Evolutionary conservation across 2,329 filamentous ascomycete species (phyloP), one percentile per base, ranked within the genome.

Genomic region (Zalaria sp.): DNA sequence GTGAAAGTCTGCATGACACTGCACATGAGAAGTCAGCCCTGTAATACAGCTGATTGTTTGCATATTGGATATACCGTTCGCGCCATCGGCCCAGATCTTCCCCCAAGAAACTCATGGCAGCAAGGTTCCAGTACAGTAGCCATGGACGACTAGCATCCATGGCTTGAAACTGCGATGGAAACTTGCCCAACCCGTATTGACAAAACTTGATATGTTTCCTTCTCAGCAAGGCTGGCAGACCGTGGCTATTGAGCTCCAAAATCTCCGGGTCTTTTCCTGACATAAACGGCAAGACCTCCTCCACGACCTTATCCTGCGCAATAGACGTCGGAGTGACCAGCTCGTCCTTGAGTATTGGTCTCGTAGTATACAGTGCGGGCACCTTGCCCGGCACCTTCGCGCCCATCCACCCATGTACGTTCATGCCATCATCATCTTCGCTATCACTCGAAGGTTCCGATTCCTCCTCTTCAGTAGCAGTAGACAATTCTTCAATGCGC

Each of bases 111-210:
- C 73, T 68, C 49, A 98, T 68, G 2, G 76, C 86, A 29, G 80
- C 76, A 41, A 96, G 68, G 41, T 76, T 83, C 91, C 91, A 98
- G 65, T 95, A 96, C 49, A 94, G 72, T 54, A 94, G 75, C 91
- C 91, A 98, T 6, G 91, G 88, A 42, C 89, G 72, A 57, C 83
- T 88, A 28, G 91, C 81, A 67, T 98, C 91, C 50, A 87, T 75
- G 38, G 71, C 72, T 40, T 81, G 77, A 61, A 82, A 94, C 3
- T 66, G 67, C 5, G 73, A 65, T 0, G 89, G 85, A 46, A 93
- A 76, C 38, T 67, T 68, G 35, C 64, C 65, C 35, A 79, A 53
- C 7, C 65, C 64, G 41, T 67, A 62, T 43, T 68, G 66, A 39
- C 88, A 62, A 56, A 85, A 88, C 29, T 57, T 61, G 45, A 75